A percentile compares a stretch with the other conserved stretches of the same genome.
Evolutionary conservation across 805 yeast species (phyloP).

Genomic region (Yamadazyma insecticola): DNA sequence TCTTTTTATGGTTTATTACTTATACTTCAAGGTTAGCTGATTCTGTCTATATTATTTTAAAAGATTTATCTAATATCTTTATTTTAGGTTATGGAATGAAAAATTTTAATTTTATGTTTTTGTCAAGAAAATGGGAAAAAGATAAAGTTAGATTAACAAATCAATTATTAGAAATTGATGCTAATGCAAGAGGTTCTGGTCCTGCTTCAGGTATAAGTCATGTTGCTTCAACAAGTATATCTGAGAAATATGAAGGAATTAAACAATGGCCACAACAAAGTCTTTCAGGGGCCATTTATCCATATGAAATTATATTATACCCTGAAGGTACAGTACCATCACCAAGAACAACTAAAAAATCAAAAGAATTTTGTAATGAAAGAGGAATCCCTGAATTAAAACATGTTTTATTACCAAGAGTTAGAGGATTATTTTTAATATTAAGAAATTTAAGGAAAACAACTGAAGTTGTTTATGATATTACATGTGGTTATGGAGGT

Average conservation of each 20-base stretch:
- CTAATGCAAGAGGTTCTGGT: constrained; percentile 55
- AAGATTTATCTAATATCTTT: constrained; percentile 73
- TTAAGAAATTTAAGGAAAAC: constrained; percentile 52
- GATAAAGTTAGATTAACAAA: constrained; percentile 61
- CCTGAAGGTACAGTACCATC: constrained; percentile 95
- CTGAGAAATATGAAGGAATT: constrained; percentile 6
- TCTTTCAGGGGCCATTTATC: constrained; percentile 22
- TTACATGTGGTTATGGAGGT: constrained; percentile 81
- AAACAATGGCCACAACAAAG: constrained; percentile 30
- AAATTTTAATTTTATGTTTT: constrained; percentile 69
- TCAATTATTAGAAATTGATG: constrained; percentile 53
- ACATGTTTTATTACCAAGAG: constrained; percentile 76
- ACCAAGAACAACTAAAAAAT: constrained; percentile 53
- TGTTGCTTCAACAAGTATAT: constrained; percentile 25
- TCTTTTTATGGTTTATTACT: constrained; percentile 80
- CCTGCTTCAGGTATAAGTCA: constrained; percentile 40
- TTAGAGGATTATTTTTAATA: constrained; percentile 70
- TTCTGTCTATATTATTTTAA: constrained; percentile 67
- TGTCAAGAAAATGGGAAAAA: constrained; percentile 80
- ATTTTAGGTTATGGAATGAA: constrained; percentile 83
- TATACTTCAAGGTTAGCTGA: constrained; percentile 66
- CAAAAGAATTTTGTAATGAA: constrained; percentile 54
- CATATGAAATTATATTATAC: constrained; percentile 67
- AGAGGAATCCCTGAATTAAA: constrained; percentile 44
- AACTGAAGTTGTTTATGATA: constrained; percentile 64